Base-by-base conservation (phyloP, 129 eudicot genomes). In the Lonicera japonica region DNA sequence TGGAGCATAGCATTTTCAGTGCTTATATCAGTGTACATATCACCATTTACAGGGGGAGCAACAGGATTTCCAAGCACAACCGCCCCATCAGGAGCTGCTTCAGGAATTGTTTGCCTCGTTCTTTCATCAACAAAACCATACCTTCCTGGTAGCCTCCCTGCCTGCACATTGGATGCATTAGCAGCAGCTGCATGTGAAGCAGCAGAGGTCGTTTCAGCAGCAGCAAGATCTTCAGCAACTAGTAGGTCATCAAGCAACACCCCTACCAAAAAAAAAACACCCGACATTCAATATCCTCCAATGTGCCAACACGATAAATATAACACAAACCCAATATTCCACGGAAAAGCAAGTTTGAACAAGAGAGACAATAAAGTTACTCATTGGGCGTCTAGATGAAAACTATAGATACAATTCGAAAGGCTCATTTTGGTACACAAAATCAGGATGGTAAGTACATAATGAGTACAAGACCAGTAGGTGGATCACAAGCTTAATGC, bases 181-280 rank as follows among this genome's bases (percentile, higher is more conserved):
- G 99, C 97, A 45, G 97, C 87, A 5, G 95, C 97, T 8, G 97
- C 94, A 55, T 86, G 95, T 58, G 94, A 91, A 64, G 94, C 95
- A 68, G 96, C 95, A 56, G 73, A 66, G 5, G 94, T 87, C 54
- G 91, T 87, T 73, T 87, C 95, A 75, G 88, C 87, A 67, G 96
- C 95, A 70, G 98, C 96, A 23, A 84, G 81, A 74, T 92, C 96
- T 80, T 92, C 96, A 61, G 98, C 96, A 51, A 80, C 95, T 38
- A 92, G 89, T 58, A 92, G 79, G 75, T 92, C 98, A 72, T 87
- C 96, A 19, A 92, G 86, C 77, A 92, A 82, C 63, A 87, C 98
- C 45, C 96, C 98, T 92, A 40, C 39, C 14, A 1, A 14, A 61
- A 43, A 25, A 57, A 25, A 67, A 72, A 54, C 21, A 60, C 54